phyloP scores from a whole-genome alignment of 345 rosid genomes.

The Kernera saxatilis region DNA sequence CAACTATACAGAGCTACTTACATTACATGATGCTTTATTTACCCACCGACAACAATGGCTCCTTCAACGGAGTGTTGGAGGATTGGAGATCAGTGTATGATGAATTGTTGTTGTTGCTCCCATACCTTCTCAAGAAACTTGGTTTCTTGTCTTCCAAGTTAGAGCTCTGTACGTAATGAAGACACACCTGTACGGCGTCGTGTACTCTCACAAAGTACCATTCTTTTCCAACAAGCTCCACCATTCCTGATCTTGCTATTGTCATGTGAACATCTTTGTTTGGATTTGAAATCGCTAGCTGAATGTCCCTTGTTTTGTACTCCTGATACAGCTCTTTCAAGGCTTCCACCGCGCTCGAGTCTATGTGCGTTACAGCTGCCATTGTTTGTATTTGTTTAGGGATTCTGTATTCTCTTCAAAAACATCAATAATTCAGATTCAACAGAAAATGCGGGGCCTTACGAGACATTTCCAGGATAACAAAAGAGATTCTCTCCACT shows the following conservation, averaged over 20 bases:
- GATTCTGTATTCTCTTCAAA: neutral
- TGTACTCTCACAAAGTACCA: conserved; percentile 94
- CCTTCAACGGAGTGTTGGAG: conserved; percentile 40
- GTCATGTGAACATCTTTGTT: conserved; percentile 76
- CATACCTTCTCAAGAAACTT: conserved; percentile 44
- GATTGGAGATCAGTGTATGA: conserved; percentile 46
- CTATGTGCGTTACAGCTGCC: conserved; percentile 84
- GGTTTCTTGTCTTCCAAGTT: conserved; percentile 32
- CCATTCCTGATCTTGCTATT: conserved; percentile 66
- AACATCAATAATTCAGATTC: neutral
- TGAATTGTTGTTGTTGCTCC: conserved; percentile 31
- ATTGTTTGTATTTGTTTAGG: neutral
- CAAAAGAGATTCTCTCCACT: conserved; percentile 75
- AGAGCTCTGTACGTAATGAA: conserved; percentile 58
- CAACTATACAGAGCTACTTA: conserved; percentile 21
- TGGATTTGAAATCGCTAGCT: conserved; percentile 88
- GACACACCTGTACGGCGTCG: conserved; percentile 96
- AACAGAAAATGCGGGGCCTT: conserved; percentile 27
- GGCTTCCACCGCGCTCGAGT: conserved; percentile 92
- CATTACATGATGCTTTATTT: neutral
- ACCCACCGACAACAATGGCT: conserved; percentile 49
- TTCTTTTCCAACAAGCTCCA: conserved; percentile 81
- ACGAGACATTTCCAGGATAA: conserved; percentile 95
- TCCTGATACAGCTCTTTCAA: conserved; percentile 85
- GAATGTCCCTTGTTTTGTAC: conserved; percentile 74